A percentile compares a stretch with the other conserved stretches of the same genome.
Conservation (phyloP, 208 protist species). For the Acanthamoeba pearcei region DNA sequence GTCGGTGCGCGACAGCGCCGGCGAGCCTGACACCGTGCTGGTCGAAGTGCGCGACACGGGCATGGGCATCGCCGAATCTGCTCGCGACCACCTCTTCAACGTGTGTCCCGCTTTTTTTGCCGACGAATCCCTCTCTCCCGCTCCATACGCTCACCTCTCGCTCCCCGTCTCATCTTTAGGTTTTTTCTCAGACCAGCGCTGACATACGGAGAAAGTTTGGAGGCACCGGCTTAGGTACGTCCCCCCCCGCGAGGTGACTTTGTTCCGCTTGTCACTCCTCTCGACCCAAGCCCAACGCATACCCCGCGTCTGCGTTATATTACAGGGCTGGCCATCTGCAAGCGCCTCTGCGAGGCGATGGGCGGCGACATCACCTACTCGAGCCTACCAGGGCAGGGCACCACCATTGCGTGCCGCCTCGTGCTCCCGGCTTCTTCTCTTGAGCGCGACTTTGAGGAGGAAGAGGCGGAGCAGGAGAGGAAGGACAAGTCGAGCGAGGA, state of each 20-base stretch:
- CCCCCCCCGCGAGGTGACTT: no score
- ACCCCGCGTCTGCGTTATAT: no score
- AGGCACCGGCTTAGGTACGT: background rate
- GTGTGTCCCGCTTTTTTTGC: no score
- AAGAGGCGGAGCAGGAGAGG: no score
- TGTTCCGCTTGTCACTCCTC: no score
- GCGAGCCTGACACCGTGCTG: background rate
- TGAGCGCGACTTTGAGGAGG: conserved; percentile 19
- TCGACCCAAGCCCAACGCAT: no score
- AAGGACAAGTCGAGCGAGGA: background rate
- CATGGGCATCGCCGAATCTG: conserved; percentile 79
- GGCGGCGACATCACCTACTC: conserved; percentile 7
- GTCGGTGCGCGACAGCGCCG: background rate
- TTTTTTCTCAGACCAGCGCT: background rate
- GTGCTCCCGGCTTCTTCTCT: background rate
- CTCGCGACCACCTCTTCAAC: conserved; percentile 71
- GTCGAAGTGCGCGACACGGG: conserved; percentile 79
- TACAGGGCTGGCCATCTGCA: conserved; percentile 58
- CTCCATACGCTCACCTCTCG: no score
- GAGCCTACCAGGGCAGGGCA: conserved; percentile 26
- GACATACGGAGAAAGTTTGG: conserved; percentile 22
- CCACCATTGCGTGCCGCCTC: background rate
- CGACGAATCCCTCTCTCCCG: no score
- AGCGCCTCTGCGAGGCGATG: conserved; percentile 58
- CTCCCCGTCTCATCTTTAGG: background rate